phyloP scores from a whole-genome alignment of 352 stramenopile species.

The Phytophthora cactorum region DNA sequence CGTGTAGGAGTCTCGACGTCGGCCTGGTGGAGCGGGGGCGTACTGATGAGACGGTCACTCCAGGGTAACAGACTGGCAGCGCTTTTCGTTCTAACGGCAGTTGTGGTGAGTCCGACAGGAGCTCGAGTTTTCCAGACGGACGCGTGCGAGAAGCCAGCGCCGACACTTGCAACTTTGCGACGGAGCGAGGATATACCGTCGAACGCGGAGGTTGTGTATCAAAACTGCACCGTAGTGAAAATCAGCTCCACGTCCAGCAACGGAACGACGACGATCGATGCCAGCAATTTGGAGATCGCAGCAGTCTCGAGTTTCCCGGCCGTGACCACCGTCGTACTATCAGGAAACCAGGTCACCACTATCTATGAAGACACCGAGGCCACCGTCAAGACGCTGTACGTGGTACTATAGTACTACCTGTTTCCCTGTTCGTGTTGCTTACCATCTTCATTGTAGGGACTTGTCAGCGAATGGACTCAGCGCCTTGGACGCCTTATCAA shows the following conservation, averaged over 20 bases:
- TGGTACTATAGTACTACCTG: not conserved
- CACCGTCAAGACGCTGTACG: constrained; percentile 41
- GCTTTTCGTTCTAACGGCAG: constrained; percentile 15
- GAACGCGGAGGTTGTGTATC: constrained; percentile 38
- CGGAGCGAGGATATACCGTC: constrained; percentile 15
- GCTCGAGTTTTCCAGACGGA: constrained; percentile 14
- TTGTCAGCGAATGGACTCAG: constrained; percentile 40
- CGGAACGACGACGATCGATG: constrained; percentile 35
- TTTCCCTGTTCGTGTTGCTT: constrained; percentile 1
- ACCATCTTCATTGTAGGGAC: constrained; percentile 17
- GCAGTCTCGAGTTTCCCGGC: constrained; percentile 38
- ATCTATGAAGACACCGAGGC: constrained; percentile 34
- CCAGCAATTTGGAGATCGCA: constrained; percentile 34
- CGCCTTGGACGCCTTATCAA: constrained; percentile 30
- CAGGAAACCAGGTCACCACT: constrained; percentile 36
- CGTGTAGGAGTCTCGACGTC: constrained; percentile 16
- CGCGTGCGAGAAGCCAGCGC: constrained; percentile 31
- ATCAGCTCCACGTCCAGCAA: constrained; percentile 34
- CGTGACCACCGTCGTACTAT: constrained; percentile 30
- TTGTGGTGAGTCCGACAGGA: constrained; percentile 1
- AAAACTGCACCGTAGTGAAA: constrained; percentile 37
- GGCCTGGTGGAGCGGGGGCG: not conserved
- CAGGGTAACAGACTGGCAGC: constrained; percentile 9
- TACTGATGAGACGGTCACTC: constrained; percentile 33
- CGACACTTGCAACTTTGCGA: constrained; percentile 32